Base-by-base conservation (phyloP, 345 rosid species). In the Salix suchowensis region DNA sequence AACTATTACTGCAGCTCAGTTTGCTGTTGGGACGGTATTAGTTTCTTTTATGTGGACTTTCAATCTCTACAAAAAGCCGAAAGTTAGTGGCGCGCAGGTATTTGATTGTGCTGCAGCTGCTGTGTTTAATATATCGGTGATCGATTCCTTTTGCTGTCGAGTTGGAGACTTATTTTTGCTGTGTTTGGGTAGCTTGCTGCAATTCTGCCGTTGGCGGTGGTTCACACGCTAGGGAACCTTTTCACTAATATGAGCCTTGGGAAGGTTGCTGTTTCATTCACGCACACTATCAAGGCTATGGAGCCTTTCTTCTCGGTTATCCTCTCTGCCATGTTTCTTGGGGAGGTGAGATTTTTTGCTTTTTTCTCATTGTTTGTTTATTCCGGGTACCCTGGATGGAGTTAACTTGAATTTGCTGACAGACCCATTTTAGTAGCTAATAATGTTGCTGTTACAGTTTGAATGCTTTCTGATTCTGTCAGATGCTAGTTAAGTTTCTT, bases 271-370 rank as follows among this genome's bases (percentile, higher is more conserved):
- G 98, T 96, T 87, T 96, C 99, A 8, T 96, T 96, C 81, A 96
- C 99, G 79, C 98, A 96, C 86, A 96, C 99, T 4, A 91, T 96
- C 83, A 96, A 96, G 87, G 99, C 99, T 54, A 90, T 85, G 93
- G 99, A 96, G 84, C 99, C 99, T n/a, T 92, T 96, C 86, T 96
- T 96, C 91, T 92, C 99, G 2, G 99, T 96, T 80, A 37, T 91
- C 50, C 88, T 96, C 54, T 96, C 99, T 70, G 93, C 97, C 54
- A 91, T 96, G 97, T 96, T 96, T 79, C 89, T 92, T 9, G 95
- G 93, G 36, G 99, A 96, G 95, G 99, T 94, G 50, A 74, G 86
- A 18, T 16, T 40, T 39, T 16, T 55, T n/a, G 16, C 18, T 48
- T 60, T 10, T 55, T 69, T 70, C 55, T 28, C 42, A 34, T 60